Evolutionary conservation across 306 rosid species (phyloP), one percentile per base, ranked within the genome.

Genomic region (Cucurbita maxima): DNA sequence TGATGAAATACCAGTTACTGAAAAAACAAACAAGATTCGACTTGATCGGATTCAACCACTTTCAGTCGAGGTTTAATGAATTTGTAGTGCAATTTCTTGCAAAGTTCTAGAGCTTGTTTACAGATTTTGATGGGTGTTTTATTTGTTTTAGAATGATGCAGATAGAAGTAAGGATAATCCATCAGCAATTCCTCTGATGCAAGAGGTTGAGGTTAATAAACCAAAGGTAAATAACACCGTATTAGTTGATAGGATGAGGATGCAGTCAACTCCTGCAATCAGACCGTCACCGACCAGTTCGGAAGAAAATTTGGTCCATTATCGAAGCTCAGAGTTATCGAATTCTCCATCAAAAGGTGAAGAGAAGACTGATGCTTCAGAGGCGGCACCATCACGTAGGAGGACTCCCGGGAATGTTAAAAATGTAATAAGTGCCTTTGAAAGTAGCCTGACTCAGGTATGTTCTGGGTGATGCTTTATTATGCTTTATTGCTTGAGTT

Each of bases 391-490:
- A 40, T 72, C 59, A 7, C 53, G 10, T 9, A 51, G 78, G 71
- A 87, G 72, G 76, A 63, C 80, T 77, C 84, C 89, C 18, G 85
- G 84, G 81, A 87, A 76, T 22, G 92, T 94, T 56, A 85, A 56
- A 86, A 85, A 83, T 68, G 88, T 89, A 90, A 82, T 91, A 40
- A 86, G 84, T 74, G 90, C 92, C 75, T 89, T 89, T 74, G 99
- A 91, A 86, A 74, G 81, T 82, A 81, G 84, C 69, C 61, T 78
- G 16, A 74, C 87, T 79, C 88, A 89, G 97, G 99, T 94, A 90
- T 74, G 44, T 56, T 40, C 62, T 55, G 30, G 58, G 40, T 55
- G 43, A 20, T 74, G 47, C 57, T 73, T 64, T 74, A 61, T 38
- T 19, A 78, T 74, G 57, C 25, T 78, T 50, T 6, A 73, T 66